Percentiles rank a stretch among this genome's conserved stretches.
Evolutionary conservation across 192 early-diverging fungal species (phyloP).

Genomic region (Coemansia interrupta): DNA sequence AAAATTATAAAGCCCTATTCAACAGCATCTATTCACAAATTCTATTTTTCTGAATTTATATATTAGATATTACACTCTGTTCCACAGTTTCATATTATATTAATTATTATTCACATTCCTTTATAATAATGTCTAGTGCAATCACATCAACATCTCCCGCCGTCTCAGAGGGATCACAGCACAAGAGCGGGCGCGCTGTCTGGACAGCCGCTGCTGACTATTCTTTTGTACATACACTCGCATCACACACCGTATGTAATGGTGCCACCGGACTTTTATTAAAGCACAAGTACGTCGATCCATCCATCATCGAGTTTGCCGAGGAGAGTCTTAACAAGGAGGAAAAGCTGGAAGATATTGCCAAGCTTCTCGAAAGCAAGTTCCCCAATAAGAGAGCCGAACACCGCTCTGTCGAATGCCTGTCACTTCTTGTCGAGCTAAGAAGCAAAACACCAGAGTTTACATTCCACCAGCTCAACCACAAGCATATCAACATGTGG

Average conservation of each 20-base stretch:
- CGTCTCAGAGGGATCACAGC: too few species aligned
- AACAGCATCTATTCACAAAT: too few species aligned
- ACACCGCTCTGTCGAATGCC: slow-evolving; percentile 17
- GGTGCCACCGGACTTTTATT: slow-evolving; percentile 13
- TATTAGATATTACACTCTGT: neutral
- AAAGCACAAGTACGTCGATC: slow-evolving; percentile 26
- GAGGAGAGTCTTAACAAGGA: slow-evolving; percentile 9
- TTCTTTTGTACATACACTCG: slow-evolving; percentile 20
- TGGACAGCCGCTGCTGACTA: slow-evolving; percentile 22
- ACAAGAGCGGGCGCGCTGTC: neutral
- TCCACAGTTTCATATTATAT: too few species aligned
- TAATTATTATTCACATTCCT: too few species aligned
- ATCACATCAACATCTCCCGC: neutral
- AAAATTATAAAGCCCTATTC: neutral
- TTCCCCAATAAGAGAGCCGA: slow-evolving; percentile 33
- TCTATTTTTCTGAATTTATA: neutral
- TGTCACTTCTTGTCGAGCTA: slow-evolving; percentile 23
- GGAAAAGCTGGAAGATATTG: slow-evolving; percentile 1
- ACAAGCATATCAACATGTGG: slow-evolving; percentile 49
- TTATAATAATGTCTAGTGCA: neutral
- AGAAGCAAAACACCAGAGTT: slow-evolving; percentile 15
- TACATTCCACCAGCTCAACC: slow-evolving; percentile 37
- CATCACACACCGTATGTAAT: slow-evolving; percentile 23
- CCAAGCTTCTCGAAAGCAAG: slow-evolving; percentile 10
- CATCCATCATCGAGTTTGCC: slow-evolving; percentile 18